These are phyloP conservation scores for Leishmania martiniquensis DNA, from an alignment of 208 protist species.

Conservation along the genomic window DNA sequence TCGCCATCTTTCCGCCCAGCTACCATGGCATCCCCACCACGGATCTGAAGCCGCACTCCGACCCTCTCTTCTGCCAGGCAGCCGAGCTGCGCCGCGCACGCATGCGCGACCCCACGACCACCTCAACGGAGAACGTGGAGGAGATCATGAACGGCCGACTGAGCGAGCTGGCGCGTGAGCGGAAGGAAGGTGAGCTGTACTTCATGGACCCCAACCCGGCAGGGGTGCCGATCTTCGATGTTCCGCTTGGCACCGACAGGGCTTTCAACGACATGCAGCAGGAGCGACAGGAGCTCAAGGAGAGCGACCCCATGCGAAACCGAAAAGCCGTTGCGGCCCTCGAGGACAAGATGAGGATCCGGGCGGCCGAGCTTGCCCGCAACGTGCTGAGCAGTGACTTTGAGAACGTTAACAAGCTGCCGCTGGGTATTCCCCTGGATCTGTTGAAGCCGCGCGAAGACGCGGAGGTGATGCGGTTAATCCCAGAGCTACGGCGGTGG, in stretches of 20 bases:
- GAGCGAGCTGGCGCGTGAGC: slow-evolving; percentile 61
- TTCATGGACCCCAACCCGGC: slow-evolving; percentile 61
- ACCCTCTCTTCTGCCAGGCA: slow-evolving; percentile 62
- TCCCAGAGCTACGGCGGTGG: slow-evolving; percentile 47
- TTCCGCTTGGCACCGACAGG: slow-evolving; percentile 49
- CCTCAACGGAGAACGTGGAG: slow-evolving; percentile 53
- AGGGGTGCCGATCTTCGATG: slow-evolving; percentile 36
- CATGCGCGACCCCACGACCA: slow-evolving; percentile 34
- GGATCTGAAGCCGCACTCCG: slow-evolving; percentile 58
- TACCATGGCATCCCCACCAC: slow-evolving; percentile 59
- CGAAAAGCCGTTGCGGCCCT: slow-evolving; percentile 48
- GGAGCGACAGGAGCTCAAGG: slow-evolving; percentile 51
- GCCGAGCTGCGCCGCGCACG: slow-evolving; percentile 49
- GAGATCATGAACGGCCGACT: slow-evolving; percentile 68
- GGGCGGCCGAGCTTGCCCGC: slow-evolving; percentile 44
- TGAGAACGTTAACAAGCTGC: slow-evolving; percentile 52
- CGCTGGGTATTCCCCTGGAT: slow-evolving; percentile 65
- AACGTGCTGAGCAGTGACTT: slow-evolving; percentile 57
- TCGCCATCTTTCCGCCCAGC: slow-evolving; percentile 49
- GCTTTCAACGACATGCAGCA: slow-evolving; percentile 51
- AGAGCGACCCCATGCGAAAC: slow-evolving; percentile 51
- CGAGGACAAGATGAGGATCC: slow-evolving; percentile 67
- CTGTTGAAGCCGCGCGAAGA: slow-evolving; percentile 63
- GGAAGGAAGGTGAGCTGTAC: slow-evolving; percentile 75
- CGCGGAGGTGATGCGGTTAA: slow-evolving; percentile 40